Percentiles rank a stretch among this genome's conserved stretches.
Conservation (phyloP, 768 basidiomycete genomes). For the Suillus americanus region DNA sequence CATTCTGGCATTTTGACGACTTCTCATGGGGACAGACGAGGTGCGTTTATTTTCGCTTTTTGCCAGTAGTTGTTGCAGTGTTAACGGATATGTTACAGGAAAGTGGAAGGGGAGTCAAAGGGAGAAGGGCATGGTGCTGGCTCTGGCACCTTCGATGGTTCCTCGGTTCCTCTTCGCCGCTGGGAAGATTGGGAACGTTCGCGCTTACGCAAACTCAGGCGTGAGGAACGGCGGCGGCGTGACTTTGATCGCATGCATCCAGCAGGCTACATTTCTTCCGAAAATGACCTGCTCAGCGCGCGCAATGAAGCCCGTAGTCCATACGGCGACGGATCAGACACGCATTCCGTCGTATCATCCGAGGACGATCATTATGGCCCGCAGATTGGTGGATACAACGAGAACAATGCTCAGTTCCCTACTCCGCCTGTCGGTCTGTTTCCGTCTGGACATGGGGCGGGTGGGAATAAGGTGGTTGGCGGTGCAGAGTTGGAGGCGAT, state of each 20-base stretch:
- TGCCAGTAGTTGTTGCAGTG: not conserved
- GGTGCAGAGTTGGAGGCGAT: constrained; percentile 86
- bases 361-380: constrained; percentile 96
- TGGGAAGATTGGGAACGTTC: constrained; percentile 99
- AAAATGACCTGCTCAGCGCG: constrained; percentile 62
- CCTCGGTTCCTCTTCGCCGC: constrained; percentile 85
- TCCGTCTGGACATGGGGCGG: not conserved
- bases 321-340: constrained; percentile 74
- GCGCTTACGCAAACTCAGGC: constrained; percentile 82
- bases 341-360: constrained; percentile 76
- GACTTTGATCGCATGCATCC: constrained; percentile 83
- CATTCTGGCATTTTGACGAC: constrained; percentile 99
- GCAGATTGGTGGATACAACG: constrained; percentile 96
- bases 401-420: constrained; percentile 73
- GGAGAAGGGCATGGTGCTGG: constrained; percentile 75
- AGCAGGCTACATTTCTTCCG: constrained; percentile 59
- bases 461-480: constrained; percentile 50
- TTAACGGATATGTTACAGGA: constrained; percentile 48
- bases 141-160: constrained; percentile 47
- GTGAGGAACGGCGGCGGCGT: constrained; percentile 78
- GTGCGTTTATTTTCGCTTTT: constrained; percentile 40
- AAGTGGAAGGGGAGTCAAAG: constrained; percentile 91
- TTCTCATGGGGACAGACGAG: constrained; percentile 99
- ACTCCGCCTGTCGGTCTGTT: constrained; percentile 81
- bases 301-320: constrained; percentile 56